Conservation (phyloP, 257 asterid genomes). For the Rehmannia glutinosa region DNA sequence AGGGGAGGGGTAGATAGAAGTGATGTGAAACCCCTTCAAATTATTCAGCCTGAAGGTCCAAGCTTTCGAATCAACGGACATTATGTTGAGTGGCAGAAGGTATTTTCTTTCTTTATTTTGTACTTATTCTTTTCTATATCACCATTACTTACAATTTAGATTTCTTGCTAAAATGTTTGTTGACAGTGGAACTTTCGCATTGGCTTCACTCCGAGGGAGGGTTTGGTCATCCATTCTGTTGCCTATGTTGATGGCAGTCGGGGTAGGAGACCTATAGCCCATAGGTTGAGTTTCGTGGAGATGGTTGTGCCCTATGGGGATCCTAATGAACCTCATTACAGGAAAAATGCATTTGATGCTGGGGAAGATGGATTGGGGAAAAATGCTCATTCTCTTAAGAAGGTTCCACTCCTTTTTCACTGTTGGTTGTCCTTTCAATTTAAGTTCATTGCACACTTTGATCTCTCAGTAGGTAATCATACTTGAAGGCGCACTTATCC, state of each 20-base stretch:
- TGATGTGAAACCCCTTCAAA: conserved; percentile 85
- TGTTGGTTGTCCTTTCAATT: background rate
- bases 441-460: background rate
- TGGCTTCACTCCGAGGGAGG: conserved; percentile 98
- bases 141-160: background rate
- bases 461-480: conserved; percentile 11
- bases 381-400: conserved; percentile 95
- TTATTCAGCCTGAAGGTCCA: conserved; percentile 96
- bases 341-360: conserved; percentile 98
- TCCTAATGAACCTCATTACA: conserved; percentile 96
- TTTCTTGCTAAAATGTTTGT: conserved; percentile 24
- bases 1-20: conserved; percentile 97
- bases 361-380: conserved; percentile 99
- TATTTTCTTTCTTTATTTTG: conserved; percentile 20
- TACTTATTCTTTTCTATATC: background rate
- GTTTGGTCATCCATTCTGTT: conserved; percentile 92
- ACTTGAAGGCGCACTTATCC: background rate
- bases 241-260: conserved; percentile 97
- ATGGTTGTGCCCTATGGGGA: conserved; percentile 99
- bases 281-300: conserved; percentile 95
- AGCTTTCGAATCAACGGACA: conserved; percentile 81
- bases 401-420: conserved; percentile 35
- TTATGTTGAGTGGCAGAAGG: conserved; percentile 99
- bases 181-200: conserved; percentile 93
- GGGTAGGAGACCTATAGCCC: conserved; percentile 96